Evolutionary conservation across 495 filamentous ascomycete species (phyloP), one percentile per base, ranked within the genome.

Genomic region (Penicillium lagena): DNA sequence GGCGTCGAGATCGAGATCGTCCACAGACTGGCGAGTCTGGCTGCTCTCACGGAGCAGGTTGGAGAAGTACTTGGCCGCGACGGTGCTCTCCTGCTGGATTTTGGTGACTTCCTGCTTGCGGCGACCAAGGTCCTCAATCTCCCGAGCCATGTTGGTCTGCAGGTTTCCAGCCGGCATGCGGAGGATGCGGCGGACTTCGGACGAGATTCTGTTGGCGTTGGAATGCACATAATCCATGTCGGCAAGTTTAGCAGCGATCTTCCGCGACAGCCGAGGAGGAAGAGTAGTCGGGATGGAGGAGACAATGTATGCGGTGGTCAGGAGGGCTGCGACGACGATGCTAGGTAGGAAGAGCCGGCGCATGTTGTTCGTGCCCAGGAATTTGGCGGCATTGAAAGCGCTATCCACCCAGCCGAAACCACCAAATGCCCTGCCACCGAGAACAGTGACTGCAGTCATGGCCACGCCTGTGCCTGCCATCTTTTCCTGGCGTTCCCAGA

Each of bases 401-500:
- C 90, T 87, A 60, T 97, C 93, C 41, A 96, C 68, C 86, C 91
- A 96, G 42, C 86, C 81, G 56, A 87, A 78, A 39, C 90, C 82
- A 49, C 91, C 87, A 36, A 97, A 70, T 46, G 90, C 71, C 32
- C 90, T 77, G 10, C 83, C 78, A 39, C 90, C 88, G 9, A 96
- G 72, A 13, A 93, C 83, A 45, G 88, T 89, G n/a, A 84, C 87
- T 28, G 91, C 81, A 2, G 93, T 97, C 64, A 98, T 74, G 33
- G 94, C 91, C 83, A 97, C 86, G 48, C 93, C 81, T 27, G 89
- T 89, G 32, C 89, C 89, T 11, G 89, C 90, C 34, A 93, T 69
- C 70, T 97, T 96, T 71, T 98, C 94, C 60, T 98, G 90, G 38
- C 80, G 75, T 54, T 97, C 88, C 72, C 93, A 82, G 9, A 96